Percentiles rank a stretch among this genome's conserved stretches.
Evolutionary conservation across 75 land plant genomes (phyloP).

Genomic region (Picea glauca): DNA sequence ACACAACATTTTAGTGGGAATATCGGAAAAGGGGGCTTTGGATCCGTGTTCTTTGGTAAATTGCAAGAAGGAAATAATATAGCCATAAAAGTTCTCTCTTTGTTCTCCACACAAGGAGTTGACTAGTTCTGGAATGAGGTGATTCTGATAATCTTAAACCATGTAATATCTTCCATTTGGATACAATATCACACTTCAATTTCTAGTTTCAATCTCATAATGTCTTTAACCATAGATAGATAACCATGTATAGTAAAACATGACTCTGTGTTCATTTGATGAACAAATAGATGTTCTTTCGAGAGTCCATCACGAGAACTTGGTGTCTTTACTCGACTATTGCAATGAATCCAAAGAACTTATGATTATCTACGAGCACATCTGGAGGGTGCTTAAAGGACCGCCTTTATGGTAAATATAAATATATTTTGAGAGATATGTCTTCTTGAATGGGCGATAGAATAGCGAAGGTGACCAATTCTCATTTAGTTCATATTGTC

Average conservation of each 20-base stretch:
- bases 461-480: background rate
- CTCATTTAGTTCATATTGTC: background rate
- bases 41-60: no score
- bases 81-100: no score
- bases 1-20: no score
- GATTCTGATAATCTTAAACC: no score
- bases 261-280: background rate
- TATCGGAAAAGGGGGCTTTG: no score
- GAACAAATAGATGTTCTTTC: constrained; percentile 19
- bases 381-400: constrained; percentile 16
- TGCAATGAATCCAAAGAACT: constrained; percentile 26
- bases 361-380: constrained; percentile 52
- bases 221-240: background rate
- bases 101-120: no score
- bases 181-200: background rate
- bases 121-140: no score
- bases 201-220: background rate
- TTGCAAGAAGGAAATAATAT: no score
- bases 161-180: no score
- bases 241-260: background rate
- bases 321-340: constrained; percentile 35
- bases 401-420: constrained; percentile 35
- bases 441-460: background rate
- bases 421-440: background rate
- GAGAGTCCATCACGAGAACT: constrained; percentile 17